Conservation (phyloP, 495 filamentous ascomycete species). For the Penicillium chermesinum region DNA sequence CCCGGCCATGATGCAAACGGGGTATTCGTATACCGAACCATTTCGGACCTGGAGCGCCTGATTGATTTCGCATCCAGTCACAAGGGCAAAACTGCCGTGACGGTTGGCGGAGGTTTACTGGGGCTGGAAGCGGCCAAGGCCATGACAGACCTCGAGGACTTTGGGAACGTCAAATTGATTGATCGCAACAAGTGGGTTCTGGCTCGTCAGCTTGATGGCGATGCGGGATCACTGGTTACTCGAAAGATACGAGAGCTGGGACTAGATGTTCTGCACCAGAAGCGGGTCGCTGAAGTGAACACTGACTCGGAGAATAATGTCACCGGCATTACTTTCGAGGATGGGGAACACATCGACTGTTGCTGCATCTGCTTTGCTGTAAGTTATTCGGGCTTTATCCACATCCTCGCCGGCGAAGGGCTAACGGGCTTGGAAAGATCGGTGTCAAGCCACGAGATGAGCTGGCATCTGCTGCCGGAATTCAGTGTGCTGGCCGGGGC, state of each 20-base stretch:
- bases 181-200: constrained; percentile 90
- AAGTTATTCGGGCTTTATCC: constrained; percentile 19
- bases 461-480: constrained; percentile 63
- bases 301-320: constrained; percentile 62
- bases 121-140: constrained; percentile 94
- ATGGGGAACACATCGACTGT: constrained; percentile 77
- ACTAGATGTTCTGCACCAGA: constrained; percentile 76
- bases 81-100: constrained; percentile 66
- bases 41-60: constrained; percentile 75
- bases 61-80: constrained; percentile 65
- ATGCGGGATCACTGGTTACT: constrained; percentile 79
- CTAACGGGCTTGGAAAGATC: constrained; percentile 40
- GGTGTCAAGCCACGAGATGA: constrained; percentile 84
- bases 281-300: constrained; percentile 69
- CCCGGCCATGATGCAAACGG: constrained; percentile 82
- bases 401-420: background rate
- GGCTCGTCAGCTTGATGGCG: constrained; percentile 76
- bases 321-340: constrained; percentile 74
- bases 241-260: constrained; percentile 80
- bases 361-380: constrained; percentile 85
- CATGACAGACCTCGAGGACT: constrained; percentile 83
- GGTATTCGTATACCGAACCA: constrained; percentile 93
- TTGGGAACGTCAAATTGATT: constrained; percentile 72
- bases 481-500: constrained; percentile 69
- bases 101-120: constrained; percentile 87